These are phyloP conservation scores for Afroboletus lepidellus DNA, from an alignment of 1,284 basidiomycete species.

Conservation along the genomic window DNA sequence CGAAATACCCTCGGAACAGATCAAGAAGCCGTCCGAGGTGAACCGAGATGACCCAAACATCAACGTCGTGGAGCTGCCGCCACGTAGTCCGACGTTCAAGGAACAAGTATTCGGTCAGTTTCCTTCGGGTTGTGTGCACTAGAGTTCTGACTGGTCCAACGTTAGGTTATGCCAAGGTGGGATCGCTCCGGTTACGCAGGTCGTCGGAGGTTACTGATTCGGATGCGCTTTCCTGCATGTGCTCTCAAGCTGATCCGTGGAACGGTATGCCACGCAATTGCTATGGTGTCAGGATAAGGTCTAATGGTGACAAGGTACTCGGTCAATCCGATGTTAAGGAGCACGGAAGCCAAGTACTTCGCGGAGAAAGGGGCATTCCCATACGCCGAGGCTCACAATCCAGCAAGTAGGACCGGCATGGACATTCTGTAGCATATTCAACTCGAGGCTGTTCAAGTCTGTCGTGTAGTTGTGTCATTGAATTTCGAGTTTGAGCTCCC, in stretches of 20 bases:
- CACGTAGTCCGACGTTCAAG: constrained; percentile 42
- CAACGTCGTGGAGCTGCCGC: constrained; percentile 27
- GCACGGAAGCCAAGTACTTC: constrained; percentile 47
- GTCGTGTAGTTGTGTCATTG: background rate
- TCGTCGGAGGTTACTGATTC: constrained; percentile 8
- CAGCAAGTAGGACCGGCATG: constrained; percentile 10
- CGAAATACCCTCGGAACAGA: constrained; percentile 31
- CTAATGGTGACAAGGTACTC: constrained; percentile 21
- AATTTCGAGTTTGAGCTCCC: background rate
- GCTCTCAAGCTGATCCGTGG: constrained; percentile 42
- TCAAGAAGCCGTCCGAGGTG: constrained; percentile 27
- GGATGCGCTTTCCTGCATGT: background rate
- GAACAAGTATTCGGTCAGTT: constrained; percentile 47
- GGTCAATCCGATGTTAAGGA: constrained; percentile 40
- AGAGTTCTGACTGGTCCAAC: background rate
- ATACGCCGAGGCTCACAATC: constrained; percentile 26
- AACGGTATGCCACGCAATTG: constrained; percentile 35
- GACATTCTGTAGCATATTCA: background rate
- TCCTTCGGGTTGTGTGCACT: background rate
- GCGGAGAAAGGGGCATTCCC: constrained; percentile 38
- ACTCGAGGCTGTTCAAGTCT: background rate
- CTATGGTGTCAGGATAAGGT: constrained; percentile 2
- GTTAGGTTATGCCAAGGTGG: constrained; percentile 36
- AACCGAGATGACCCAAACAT: constrained; percentile 27
- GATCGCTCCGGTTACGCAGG: constrained; percentile 1